Evolutionary conservation across 2,329 filamentous ascomycete genomes (phyloP).

Genomic region (Cladophialophora psammophila): DNA sequence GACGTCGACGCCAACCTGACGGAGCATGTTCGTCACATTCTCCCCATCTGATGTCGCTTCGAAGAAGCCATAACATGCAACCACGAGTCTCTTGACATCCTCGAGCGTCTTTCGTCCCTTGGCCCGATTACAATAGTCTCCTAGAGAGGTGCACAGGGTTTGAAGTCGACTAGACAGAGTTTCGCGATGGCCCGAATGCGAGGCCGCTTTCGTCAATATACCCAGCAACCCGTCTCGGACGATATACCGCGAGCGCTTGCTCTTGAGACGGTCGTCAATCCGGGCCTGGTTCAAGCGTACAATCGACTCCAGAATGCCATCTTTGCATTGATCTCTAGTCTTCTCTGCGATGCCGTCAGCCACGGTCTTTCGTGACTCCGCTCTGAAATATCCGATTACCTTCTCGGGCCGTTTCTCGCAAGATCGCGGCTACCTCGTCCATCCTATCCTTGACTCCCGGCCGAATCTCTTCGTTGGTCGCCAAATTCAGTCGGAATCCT

Average conservation of each 20-base stretch:
- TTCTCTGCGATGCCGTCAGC: neutral
- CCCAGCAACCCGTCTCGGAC: neutral
- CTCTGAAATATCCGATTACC: neutral
- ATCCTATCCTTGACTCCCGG: neutral
- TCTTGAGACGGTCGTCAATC: neutral
- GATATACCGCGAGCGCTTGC: neutral
- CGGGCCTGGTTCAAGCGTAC: neutral
- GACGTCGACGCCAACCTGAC: neutral
- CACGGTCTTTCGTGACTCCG: neutral
- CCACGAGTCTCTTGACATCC: neutral
- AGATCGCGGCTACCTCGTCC: neutral
- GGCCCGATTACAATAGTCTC: slow-evolving; percentile 1
- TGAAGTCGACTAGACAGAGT: neutral
- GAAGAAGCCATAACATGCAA: neutral
- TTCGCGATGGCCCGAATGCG: neutral
- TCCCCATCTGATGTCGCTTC: neutral
- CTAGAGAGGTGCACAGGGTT: neutral
- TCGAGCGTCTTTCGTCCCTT: neutral
- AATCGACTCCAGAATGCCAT: neutral
- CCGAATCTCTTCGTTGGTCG: neutral
- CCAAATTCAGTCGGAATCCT: neutral
- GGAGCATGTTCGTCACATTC: neutral
- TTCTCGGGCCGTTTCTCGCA: neutral
- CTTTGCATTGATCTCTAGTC: neutral
- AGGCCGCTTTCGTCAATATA: neutral